Conservation (phyloP, 495 filamentous ascomycete genomes). For the Daldinia childiae region DNA sequence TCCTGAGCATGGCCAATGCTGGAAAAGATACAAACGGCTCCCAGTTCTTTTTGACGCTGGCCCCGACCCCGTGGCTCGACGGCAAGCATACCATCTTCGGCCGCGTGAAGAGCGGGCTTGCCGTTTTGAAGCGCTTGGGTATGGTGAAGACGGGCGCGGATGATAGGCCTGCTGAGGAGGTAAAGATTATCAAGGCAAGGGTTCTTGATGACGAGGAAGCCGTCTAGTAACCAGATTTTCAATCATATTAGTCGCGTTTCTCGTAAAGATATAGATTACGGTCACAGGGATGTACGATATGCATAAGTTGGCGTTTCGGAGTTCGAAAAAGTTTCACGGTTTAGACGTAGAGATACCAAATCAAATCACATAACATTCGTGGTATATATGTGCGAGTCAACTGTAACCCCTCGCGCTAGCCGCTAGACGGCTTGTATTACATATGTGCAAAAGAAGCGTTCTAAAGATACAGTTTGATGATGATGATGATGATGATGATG, state of each 20-base stretch:
- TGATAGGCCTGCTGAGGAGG: slow-evolving; percentile 82
- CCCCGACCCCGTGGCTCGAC: slow-evolving; percentile 96
- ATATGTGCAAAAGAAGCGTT: slow-evolving; percentile 42
- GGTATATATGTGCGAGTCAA: slow-evolving; percentile 4
- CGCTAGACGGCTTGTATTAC: slow-evolving; percentile 21
- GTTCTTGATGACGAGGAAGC: slow-evolving; percentile 63
- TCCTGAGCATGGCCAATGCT: slow-evolving; percentile 95
- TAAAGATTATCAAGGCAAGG: slow-evolving; percentile 79
- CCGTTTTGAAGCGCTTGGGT: slow-evolving; percentile 87
- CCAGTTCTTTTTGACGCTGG: slow-evolving; percentile 89
- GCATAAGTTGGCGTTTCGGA: slow-evolving; percentile 26
- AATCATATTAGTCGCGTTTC: background rate
- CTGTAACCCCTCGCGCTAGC: slow-evolving; percentile 9
- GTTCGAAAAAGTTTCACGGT: slow-evolving; percentile 8
- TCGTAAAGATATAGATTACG: background rate
- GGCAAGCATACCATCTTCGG: slow-evolving; percentile 99
- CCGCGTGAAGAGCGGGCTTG: slow-evolving; percentile 84
- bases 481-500: background rate
- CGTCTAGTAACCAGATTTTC: background rate
- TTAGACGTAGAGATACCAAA: slow-evolving; percentile 29
- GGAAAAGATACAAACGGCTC: slow-evolving; percentile 94
- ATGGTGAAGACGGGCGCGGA: slow-evolving; percentile 83
- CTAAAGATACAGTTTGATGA: slow-evolving; percentile 29
- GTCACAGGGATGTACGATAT: background rate
- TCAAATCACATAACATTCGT: slow-evolving; percentile 18